A percentile compares a stretch with the other conserved stretches of the same genome.
phyloP scores from a whole-genome alignment of 2,329 filamentous ascomycete genomes.

The Verticillium zaregamsianum region DNA sequence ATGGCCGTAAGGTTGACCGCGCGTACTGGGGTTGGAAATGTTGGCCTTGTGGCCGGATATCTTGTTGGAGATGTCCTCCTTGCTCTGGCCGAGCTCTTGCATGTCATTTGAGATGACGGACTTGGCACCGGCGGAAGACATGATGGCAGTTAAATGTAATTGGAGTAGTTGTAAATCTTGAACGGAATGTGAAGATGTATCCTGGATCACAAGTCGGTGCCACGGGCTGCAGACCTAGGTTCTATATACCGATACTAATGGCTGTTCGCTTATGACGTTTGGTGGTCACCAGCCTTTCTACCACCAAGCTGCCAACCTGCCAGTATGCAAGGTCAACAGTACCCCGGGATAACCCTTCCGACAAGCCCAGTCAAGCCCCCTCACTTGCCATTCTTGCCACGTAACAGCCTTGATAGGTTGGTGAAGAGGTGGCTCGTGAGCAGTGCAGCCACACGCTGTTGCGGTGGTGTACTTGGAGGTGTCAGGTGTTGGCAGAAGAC shows the following conservation, averaged over 20 bases:
- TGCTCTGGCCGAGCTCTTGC: conserved; percentile 29
- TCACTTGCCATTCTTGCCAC: not conserved
- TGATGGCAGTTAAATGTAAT: conserved; percentile 6
- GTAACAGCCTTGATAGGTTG: not conserved
- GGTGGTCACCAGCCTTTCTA: not conserved
- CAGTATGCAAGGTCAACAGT: not conserved
- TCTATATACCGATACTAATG: not conserved
- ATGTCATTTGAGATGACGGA: conserved; percentile 36
- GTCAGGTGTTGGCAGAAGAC: not conserved
- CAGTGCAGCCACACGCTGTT: not conserved
- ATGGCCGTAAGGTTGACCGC: not conserved
- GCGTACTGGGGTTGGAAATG: conserved; percentile 39
- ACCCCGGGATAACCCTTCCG: not conserved
- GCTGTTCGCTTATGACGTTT: not conserved
- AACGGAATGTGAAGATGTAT: not conserved
- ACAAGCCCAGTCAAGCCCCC: not conserved
- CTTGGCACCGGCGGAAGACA: conserved; percentile 31
- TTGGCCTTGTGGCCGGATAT: conserved; percentile 42
- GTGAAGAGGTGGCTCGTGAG: not conserved
- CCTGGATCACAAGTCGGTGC: too few species aligned
- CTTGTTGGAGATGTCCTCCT: conserved; percentile 20
- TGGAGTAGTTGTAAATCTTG: not conserved
- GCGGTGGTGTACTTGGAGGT: not conserved
- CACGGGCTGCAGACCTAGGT: not conserved
- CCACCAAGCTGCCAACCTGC: not conserved